Percentiles rank a stretch among this genome's conserved stretches.
Evolutionary conservation across 257 asterid genomes (phyloP).

Genomic region (Nicotiana sylvestris): DNA sequence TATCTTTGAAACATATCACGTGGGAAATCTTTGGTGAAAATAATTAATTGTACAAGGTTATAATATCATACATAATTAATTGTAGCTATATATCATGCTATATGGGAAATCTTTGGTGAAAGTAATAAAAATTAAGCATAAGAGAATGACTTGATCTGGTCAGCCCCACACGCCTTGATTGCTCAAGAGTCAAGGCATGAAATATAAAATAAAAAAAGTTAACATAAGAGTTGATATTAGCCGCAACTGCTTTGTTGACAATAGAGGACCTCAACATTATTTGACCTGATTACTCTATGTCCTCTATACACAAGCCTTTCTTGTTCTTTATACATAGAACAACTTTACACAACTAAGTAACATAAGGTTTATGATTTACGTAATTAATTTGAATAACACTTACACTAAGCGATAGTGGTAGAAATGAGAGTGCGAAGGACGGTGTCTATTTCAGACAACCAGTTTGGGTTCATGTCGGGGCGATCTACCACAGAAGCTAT

Average conservation of each 20-base stretch:
- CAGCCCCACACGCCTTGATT: neutral
- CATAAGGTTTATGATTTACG: too few relatives aligned
- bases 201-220: neutral
- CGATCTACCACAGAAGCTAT: too few relatives aligned
- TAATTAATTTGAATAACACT: neutral
- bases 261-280: slow-evolving; percentile 2
- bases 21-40: too few relatives aligned
- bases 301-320: neutral
- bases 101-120: neutral
- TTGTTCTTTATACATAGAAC: too few relatives aligned
- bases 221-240: slow-evolving; percentile 16
- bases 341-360: too few relatives aligned
- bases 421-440: too few relatives aligned
- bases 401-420: neutral
- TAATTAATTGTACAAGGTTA: too few relatives aligned
- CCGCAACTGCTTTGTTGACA: slow-evolving; percentile 54
- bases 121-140: neutral
- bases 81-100: neutral
- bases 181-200: slow-evolving; percentile 6
- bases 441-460: too few relatives aligned
- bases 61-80: neutral
- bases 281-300: neutral
- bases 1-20: too few relatives aligned
- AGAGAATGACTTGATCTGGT: slow-evolving; percentile 8
- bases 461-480: too few relatives aligned